Percentiles rank a stretch among this genome's conserved stretches.
Conservation (phyloP, 2,329 filamentous ascomycete species). For the Fusarium coicis region DNA sequence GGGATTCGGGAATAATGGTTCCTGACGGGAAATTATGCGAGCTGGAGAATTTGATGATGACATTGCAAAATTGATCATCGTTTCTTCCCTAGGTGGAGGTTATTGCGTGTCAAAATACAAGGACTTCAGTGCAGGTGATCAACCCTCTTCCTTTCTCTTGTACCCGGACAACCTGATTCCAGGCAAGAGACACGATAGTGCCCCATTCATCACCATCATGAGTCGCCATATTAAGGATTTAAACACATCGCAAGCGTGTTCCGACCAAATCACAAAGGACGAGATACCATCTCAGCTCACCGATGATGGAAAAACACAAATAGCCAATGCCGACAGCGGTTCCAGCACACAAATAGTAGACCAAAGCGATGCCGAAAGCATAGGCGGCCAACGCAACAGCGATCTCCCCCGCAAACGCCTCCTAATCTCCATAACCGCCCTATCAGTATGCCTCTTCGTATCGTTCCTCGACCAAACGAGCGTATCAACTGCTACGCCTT, state of each 20-base stretch:
- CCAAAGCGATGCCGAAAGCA: slow-evolving; percentile 29
- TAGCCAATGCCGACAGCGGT: not conserved
- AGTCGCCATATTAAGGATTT: not conserved
- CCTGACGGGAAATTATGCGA: not conserved
- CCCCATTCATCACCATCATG: not conserved
- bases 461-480: not conserved
- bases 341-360: not conserved
- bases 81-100: not conserved
- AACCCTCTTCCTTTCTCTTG: no score
- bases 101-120: not conserved
- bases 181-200: no score
- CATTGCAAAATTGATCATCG: not conserved
- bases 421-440: slow-evolving; percentile 37
- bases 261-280: not conserved
- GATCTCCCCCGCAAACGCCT: slow-evolving; percentile 48
- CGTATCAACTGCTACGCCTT: not conserved
- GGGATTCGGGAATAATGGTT: not conserved
- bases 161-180: no score
- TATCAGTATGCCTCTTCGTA: not conserved
- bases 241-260: not conserved
- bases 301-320: not conserved
- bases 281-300: accelerated
- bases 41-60: not conserved
- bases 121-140: not conserved
- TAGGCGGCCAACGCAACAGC: slow-evolving; percentile 48